phyloP scores from a whole-genome alignment of 2,329 filamentous ascomycete genomes.

The Colletotrichum eleusines region DNA sequence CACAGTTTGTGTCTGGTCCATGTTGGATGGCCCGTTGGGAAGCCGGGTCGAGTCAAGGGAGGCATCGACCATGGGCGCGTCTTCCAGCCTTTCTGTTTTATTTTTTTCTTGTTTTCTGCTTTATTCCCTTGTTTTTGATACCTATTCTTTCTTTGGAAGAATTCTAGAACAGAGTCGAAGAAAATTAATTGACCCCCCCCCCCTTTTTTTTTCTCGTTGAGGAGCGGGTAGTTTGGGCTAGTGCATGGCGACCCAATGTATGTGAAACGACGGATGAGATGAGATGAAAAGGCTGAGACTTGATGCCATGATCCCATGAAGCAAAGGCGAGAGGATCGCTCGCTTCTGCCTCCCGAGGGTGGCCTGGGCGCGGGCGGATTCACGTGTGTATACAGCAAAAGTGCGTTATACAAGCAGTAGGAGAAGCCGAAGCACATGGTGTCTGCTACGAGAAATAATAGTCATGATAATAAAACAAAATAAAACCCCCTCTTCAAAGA shows the following conservation, averaged over 20 bases:
- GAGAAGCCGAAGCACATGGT: too few species aligned
- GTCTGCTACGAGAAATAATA: too few species aligned
- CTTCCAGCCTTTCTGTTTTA: background rate
- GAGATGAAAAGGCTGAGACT: background rate
- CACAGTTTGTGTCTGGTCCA: background rate
- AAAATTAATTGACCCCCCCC: background rate
- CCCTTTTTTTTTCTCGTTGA: too few species aligned
- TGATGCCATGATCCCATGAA: background rate
- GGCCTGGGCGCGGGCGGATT: too few species aligned
- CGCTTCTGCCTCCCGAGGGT: too few species aligned
- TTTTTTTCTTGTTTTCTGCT: background rate
- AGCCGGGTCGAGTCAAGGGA: background rate
- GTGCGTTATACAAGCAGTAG: too few species aligned
- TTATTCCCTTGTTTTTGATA: constrained; percentile 31
- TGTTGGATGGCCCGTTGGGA: background rate
- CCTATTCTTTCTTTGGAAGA: constrained; percentile 13
- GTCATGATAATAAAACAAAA: too few species aligned
- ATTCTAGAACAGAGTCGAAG: constrained; percentile 27
- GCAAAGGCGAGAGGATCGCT: background rate
- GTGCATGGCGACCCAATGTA: constrained; percentile 2
- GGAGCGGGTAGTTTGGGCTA: background rate
- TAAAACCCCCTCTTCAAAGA: too few species aligned
- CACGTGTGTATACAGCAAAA: too few species aligned
- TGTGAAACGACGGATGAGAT: constrained; percentile 16
- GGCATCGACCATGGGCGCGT: constrained; percentile 2